Percentiles rank a stretch among this genome's conserved stretches.
Evolutionary conservation across 805 yeast genomes (phyloP).

Genomic region (Candida vartiovaarae): DNA sequence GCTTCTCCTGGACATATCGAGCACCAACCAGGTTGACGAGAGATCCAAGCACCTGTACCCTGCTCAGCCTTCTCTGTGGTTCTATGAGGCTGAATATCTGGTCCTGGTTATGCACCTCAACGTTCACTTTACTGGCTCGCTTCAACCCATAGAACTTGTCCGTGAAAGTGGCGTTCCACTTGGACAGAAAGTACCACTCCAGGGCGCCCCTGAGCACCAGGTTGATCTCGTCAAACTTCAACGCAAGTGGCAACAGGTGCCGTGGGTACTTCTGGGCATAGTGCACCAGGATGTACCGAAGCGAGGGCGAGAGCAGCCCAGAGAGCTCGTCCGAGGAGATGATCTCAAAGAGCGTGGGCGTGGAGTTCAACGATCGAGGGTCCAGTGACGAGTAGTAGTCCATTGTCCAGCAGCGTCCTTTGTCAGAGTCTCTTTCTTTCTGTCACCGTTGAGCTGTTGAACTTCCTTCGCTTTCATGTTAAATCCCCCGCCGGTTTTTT

Average conservation of each 20-base stretch:
- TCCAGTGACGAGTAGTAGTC: conserved; percentile 76
- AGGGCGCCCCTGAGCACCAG: conserved; percentile 50
- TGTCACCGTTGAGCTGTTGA: no score
- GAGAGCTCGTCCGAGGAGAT: conserved; percentile 77
- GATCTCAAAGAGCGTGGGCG: conserved; percentile 87
- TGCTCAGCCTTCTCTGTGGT: conserved; percentile 43
- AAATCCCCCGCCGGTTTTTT: no score
- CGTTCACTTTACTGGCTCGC: conserved; percentile 32
- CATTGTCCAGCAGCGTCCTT: conserved; percentile 32
- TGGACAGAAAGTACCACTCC: conserved; percentile 62
- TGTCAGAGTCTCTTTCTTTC: no score
- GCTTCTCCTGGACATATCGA: conserved; percentile 64
- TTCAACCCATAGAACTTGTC: conserved; percentile 91
- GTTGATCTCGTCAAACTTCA: conserved; percentile 73
- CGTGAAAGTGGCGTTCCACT: conserved; percentile 81
- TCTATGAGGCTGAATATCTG: conserved; percentile 36
- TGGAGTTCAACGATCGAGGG: conserved; percentile 65
- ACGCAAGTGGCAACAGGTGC: conserved; percentile 50
- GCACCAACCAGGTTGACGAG: conserved; percentile 55
- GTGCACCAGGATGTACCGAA: conserved; percentile 72
- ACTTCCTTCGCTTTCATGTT: no score
- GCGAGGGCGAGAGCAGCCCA: conserved; percentile 69
- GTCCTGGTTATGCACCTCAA: conserved; percentile 26
- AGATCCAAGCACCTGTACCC: conserved; percentile 45
- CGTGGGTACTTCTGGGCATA: conserved; percentile 77